Percentiles rank a stretch among this genome's conserved stretches.
Evolutionary conservation across 2,329 filamentous ascomycete genomes (phyloP).

Genomic region (Proliferodiscus dingleyae): DNA sequence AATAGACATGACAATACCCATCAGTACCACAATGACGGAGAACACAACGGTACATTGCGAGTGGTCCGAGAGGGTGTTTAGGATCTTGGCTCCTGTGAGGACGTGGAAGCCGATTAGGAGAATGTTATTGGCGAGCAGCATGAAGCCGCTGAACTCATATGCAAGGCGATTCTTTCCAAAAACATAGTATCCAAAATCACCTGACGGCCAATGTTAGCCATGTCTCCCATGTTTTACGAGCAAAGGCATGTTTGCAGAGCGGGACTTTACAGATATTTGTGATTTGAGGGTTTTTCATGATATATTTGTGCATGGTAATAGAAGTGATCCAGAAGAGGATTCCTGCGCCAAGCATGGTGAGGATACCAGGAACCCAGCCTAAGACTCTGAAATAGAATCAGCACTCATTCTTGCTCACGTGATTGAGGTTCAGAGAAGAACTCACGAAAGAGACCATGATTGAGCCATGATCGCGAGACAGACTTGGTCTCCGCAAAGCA

Average conservation of each 20-base stretch:
- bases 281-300: slow-evolving; percentile 48
- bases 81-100: slow-evolving; percentile 43
- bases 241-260: neutral
- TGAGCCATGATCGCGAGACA: slow-evolving; percentile 49
- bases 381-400: slow-evolving; percentile 32
- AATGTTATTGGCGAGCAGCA: slow-evolving; percentile 48
- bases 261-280: slow-evolving; percentile 43
- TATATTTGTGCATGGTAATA: slow-evolving; percentile 47
- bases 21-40: slow-evolving; percentile 40
- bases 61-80: slow-evolving; percentile 46
- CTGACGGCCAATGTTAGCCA: too few relatives aligned
- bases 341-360: slow-evolving; percentile 42
- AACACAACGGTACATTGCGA: slow-evolving; percentile 45
- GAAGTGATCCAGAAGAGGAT: slow-evolving; percentile 45
- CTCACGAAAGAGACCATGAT: slow-evolving; percentile 44
- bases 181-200: slow-evolving; percentile 43
- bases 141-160: slow-evolving; percentile 41
- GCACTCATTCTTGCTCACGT: neutral
- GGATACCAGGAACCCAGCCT: slow-evolving; percentile 42
- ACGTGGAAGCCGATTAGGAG: slow-evolving; percentile 46
- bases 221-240: too few relatives aligned
- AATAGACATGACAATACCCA: slow-evolving; percentile 42
- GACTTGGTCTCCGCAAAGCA: slow-evolving; percentile 44
- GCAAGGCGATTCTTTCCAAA: slow-evolving; percentile 40
- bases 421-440: slow-evolving; percentile 4